Percentiles rank a stretch among this genome's conserved stretches.
Conservation (phyloP, 805 yeast genomes). For the Lachancea kluyveri region DNA sequence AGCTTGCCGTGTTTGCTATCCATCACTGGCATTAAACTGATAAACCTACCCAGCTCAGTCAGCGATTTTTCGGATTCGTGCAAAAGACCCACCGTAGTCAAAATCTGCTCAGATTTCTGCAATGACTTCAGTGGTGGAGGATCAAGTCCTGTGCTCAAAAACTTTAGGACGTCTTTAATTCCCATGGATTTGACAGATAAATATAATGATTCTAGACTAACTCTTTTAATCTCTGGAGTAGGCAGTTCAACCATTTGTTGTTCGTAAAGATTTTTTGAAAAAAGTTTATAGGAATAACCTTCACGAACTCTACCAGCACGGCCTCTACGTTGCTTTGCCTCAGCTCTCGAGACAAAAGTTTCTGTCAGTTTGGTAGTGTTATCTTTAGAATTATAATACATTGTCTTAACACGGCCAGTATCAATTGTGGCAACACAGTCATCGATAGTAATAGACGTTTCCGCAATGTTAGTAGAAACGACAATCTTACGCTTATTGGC, state of each 20-base stretch:
- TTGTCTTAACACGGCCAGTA: conserved; percentile 76
- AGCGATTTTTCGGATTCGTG: conserved; percentile 37
- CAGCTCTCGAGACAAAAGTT: conserved; percentile 85
- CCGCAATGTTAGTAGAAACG: conserved; percentile 91
- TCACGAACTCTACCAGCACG: conserved; percentile 93
- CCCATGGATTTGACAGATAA: conserved; percentile 88
- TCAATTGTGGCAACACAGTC: conserved; percentile 92
- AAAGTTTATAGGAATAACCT: conserved; percentile 79
- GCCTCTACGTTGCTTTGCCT: conserved; percentile 86
- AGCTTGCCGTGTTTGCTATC: conserved; percentile 84
- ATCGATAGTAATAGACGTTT: conserved; percentile 93
- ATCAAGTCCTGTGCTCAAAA: conserved; percentile 72
- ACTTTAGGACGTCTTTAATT: conserved; percentile 58
- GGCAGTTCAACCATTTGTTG: conserved; percentile 63
- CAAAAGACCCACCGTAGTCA: conserved; percentile 73
- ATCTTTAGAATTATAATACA: conserved; percentile 59
- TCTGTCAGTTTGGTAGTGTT: conserved; percentile 71
- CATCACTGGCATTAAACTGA: conserved; percentile 74
- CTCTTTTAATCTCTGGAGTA: conserved; percentile 81
- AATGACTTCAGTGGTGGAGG: conserved; percentile 52
- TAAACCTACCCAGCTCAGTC: conserved; percentile 72
- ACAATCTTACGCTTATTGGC: conserved; percentile 68
- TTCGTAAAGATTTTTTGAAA: conserved; percentile 54
- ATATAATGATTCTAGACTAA: conserved; percentile 77
- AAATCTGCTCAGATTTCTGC: conserved; percentile 36